Conservation (phyloP, 352 stramenopile genomes). For the Pelagophyceae sp. region DNA sequence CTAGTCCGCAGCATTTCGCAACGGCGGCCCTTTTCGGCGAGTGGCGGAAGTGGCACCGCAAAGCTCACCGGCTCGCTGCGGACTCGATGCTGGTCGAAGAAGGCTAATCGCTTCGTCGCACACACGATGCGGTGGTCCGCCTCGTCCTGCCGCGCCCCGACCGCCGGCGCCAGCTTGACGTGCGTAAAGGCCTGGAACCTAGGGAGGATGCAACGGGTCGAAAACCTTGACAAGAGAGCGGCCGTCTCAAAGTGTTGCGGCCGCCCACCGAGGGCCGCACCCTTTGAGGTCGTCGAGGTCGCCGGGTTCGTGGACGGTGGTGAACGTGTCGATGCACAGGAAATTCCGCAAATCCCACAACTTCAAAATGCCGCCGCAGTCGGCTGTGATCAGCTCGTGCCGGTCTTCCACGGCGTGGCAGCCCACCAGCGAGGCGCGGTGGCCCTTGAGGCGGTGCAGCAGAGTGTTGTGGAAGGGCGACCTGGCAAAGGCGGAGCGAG, state of each 20-base stretch:
- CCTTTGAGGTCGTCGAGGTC: conserved; percentile 25
- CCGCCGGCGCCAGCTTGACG: conserved; percentile 16
- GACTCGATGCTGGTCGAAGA: conserved; percentile 35
- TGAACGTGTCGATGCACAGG: conserved; percentile 28
- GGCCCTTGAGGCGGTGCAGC: conserved; percentile 22
- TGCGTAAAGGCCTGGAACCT: conserved; percentile 25
- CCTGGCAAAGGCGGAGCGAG: too few species aligned
- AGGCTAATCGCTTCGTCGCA: conserved; percentile 30
- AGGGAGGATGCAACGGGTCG: too few species aligned
- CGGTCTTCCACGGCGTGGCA: conserved; percentile 28
- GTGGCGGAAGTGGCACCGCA: too few species aligned
- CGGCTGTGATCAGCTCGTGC: conserved; percentile 28
- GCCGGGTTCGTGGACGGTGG: conserved; percentile 15
- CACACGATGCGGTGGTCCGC: conserved; percentile 21
- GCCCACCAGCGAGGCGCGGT: conserved; percentile 20
- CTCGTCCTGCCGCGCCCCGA: conserved; percentile 12
- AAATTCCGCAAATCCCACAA: conserved; percentile 29
- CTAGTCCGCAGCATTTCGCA: too few species aligned
- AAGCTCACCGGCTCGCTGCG: conserved; percentile 36
- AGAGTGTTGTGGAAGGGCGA: conserved; percentile 24
- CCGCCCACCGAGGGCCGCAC: too few species aligned
- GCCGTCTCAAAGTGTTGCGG: too few species aligned
- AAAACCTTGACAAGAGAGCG: too few species aligned
- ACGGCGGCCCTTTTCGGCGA: too few species aligned
- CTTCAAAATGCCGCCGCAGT: conserved; percentile 22